Base-by-base conservation (phyloP, 495 filamentous ascomycete genomes). In the Podospora fimiseda region DNA sequence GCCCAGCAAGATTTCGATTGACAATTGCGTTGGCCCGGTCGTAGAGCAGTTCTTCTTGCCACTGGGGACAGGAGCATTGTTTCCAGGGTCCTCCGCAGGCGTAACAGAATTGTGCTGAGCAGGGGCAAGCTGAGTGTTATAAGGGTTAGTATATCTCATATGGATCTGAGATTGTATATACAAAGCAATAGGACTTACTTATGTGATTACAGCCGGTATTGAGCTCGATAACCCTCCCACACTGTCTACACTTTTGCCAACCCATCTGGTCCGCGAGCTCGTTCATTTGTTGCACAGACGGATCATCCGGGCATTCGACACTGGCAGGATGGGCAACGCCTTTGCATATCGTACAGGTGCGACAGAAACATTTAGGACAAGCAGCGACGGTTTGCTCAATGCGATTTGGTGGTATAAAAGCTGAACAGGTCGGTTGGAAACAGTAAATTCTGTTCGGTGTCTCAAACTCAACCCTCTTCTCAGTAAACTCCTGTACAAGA, bases 21-120 rank as follows among this genome's bases (percentile, higher is more conserved):
- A 61, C 51, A 16, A 55, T 48, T 14, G 7, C 48, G 7, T 52
- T 47, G 5, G 51, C 55, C 1, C 51, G 55, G 1, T 9, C 43
- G 1, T 45, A 3, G 19, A 62, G 53, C 9, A 43, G 11, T 0
- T 0, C 33, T 33, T 62, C 56, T 6, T 62, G 21, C 56, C 60
- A 59, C 15, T 55, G 53, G 1, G 2, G 57, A 45, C 80, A 83
- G 2, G 8, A 0, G 52, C 80, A 85, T 0, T 55, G 72, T 51
- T 75, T 75, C 79, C 81, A 85, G 9, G 9, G 30, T 1, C 51
- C 43, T 2, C 75, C 78, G 53, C 80, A 84, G 2, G 68, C 59
- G 43, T 84, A 85, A 55, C 80, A 85, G 59, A 85, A 84, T 46
- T 83, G 53, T 2, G 72, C 70, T 7, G 66, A 60, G 50, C 81